Conservation (phyloP, 1,284 basidiomycete species). For the Ustilago crameri region DNA sequence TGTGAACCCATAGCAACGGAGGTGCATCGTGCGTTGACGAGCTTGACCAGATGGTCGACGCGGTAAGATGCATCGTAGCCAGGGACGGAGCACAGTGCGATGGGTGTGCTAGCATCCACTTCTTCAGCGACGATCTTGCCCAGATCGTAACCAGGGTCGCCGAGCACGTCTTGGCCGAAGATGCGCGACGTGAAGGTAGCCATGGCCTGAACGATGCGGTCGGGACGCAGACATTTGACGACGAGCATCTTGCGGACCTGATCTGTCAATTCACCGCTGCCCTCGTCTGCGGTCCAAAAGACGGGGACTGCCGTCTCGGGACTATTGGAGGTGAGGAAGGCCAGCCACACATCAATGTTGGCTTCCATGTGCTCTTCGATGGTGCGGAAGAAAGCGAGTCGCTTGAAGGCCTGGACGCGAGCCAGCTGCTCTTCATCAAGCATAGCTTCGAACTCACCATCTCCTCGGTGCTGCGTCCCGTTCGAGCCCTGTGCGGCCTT, state of each 20-base stretch:
- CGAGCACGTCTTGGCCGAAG: constrained; percentile 82
- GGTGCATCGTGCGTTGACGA: constrained; percentile 49
- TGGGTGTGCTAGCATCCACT: constrained; percentile 55
- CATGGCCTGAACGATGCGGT: constrained; percentile 84
- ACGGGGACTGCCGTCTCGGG: constrained; percentile 79
- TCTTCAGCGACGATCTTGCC: constrained; percentile 57
- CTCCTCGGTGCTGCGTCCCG: constrained; percentile 25
- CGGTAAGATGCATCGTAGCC: constrained; percentile 66
- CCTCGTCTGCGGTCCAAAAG: constrained; percentile 75
- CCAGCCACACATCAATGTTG: constrained; percentile 78
- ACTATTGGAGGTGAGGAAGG: constrained; percentile 77
- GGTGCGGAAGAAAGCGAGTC: constrained; percentile 77
- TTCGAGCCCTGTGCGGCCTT: constrained; percentile 60
- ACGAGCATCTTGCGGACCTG: constrained; percentile 81
- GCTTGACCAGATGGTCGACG: constrained; percentile 61
- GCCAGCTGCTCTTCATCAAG: constrained; percentile 74
- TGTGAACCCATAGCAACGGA: constrained; percentile 67
- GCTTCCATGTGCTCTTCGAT: constrained; percentile 78
- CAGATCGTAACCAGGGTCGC: constrained; percentile 31
- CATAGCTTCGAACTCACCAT: constrained; percentile 47
- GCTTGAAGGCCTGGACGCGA: constrained; percentile 69
- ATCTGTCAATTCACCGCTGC: constrained; percentile 70
- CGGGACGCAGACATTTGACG: constrained; percentile 88
- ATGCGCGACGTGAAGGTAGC: constrained; percentile 78
- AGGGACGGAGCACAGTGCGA: constrained; percentile 64